Percentiles rank a stretch among this genome's conserved stretches.
Conservation (phyloP, 1,139 yeast genomes). For the Suhomyces guaymorum region DNA sequence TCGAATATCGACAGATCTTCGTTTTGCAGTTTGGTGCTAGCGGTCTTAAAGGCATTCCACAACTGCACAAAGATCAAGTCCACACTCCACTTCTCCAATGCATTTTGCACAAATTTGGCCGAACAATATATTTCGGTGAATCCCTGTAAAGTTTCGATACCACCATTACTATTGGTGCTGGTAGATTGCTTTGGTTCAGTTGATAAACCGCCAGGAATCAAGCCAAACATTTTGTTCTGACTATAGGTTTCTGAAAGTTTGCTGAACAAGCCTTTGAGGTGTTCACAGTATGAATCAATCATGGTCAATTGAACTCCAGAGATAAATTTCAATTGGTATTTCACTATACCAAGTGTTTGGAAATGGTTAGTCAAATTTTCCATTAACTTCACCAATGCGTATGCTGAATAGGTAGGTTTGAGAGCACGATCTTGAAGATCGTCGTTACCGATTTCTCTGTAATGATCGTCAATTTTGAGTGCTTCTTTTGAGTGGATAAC, state of each 20-base stretch:
- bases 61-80: conserved; percentile 65
- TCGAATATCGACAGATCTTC: conserved; percentile 53
- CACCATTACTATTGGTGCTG: conserved; percentile 40
- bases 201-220: conserved; percentile 38
- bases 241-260: conserved; percentile 49
- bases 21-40: conserved; percentile 18
- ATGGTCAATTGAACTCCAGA: conserved; percentile 69
- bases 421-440: conserved; percentile 25
- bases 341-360: conserved; percentile 54
- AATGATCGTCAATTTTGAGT: conserved; percentile 62
- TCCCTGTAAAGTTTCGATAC: conserved; percentile 51
- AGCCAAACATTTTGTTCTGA: conserved; percentile 36
- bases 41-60: conserved; percentile 48
- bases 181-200: conserved; percentile 33
- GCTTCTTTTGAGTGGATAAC: conserved; percentile 56
- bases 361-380: conserved; percentile 69
- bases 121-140: conserved; percentile 65
- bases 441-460: conserved; percentile 42
- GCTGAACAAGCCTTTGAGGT: conserved; percentile 47
- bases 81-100: conserved; percentile 64
- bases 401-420: conserved; percentile 69
- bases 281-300: conserved; percentile 58
- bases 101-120: conserved; percentile 50
- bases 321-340: conserved; percentile 67
- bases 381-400: conserved; percentile 60